A percentile compares a stretch with the other conserved stretches of the same genome.
Conservation (phyloP, 2,329 filamentous ascomycete species). For the Rutstroemia sp. region DNA sequence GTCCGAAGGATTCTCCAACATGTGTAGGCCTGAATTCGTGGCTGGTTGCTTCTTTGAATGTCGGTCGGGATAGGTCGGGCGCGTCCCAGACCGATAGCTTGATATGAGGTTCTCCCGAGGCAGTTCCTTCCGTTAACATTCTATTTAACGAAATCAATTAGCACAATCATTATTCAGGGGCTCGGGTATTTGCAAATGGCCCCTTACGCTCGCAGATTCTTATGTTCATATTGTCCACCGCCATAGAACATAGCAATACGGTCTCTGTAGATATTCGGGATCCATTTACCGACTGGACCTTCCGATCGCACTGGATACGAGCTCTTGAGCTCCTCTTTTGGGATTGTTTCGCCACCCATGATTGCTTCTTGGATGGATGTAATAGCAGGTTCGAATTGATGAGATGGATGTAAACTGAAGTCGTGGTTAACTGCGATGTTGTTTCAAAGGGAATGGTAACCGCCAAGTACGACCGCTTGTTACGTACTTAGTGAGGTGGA, state of each 20-base stretch:
- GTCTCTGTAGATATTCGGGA: slow-evolving; percentile 76
- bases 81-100: slow-evolving; percentile 83
- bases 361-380: slow-evolving; percentile 18
- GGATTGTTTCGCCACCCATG: slow-evolving; percentile 30
- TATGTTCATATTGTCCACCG: slow-evolving; percentile 67
- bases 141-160: slow-evolving; percentile 31
- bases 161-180: not conserved
- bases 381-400: slow-evolving; percentile 1
- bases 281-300: slow-evolving; percentile 64
- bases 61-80: slow-evolving; percentile 69
- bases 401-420: not conserved
- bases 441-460: not conserved
- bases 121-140: slow-evolving; percentile 63
- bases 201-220: slow-evolving; percentile 65
- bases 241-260: slow-evolving; percentile 76
- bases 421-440: slow-evolving; percentile 1
- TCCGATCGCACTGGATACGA: slow-evolving; percentile 28
- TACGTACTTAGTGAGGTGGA: slow-evolving; percentile 5
- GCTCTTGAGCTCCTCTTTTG: slow-evolving; percentile 21
- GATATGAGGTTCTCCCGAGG: slow-evolving; percentile 65
- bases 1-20: slow-evolving; percentile 76
- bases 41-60: slow-evolving; percentile 74
- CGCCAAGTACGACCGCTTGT: slow-evolving; percentile 5
- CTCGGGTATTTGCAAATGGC: slow-evolving; percentile 8
- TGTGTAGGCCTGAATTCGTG: slow-evolving; percentile 68